Conservation (phyloP, 2,329 filamentous ascomycete genomes). For the Fusarium sp. region DNA sequence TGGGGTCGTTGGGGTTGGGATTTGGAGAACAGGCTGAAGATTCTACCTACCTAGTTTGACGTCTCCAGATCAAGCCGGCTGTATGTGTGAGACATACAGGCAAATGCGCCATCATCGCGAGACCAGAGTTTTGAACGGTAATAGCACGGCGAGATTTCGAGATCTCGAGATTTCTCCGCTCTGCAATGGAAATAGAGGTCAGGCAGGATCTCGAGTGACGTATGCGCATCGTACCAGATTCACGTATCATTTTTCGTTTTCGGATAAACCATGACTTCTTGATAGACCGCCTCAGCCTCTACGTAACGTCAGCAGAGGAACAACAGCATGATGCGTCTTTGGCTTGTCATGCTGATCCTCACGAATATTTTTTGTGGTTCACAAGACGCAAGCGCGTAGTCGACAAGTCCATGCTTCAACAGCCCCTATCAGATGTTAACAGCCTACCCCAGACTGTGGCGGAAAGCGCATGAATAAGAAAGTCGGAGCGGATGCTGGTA, state of each 20-base stretch:
- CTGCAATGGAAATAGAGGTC: slow-evolving; percentile 3
- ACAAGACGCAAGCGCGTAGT: not conserved
- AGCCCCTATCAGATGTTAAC: slow-evolving; percentile 9
- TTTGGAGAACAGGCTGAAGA: slow-evolving; percentile 18
- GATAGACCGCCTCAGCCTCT: slow-evolving; percentile 24
- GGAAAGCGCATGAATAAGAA: slow-evolving; percentile 13
- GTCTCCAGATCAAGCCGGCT: not conserved
- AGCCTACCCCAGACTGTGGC: slow-evolving; percentile 30
- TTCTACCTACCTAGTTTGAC: slow-evolving; percentile 3
- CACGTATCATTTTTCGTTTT: slow-evolving; percentile 22
- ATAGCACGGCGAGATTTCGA: not conserved
- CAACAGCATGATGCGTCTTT: not conserved
- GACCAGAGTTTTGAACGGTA: not conserved
- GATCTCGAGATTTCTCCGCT: slow-evolving; percentile 11
- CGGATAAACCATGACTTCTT: slow-evolving; percentile 11
- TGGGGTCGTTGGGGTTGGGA: slow-evolving; percentile 27
- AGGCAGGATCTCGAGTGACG: slow-evolving; percentile 20
- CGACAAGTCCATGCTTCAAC: slow-evolving; percentile 12
- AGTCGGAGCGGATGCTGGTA: slow-evolving; percentile 14
- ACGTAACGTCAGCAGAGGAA: slow-evolving; percentile 15
- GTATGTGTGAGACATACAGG: slow-evolving; percentile 17
- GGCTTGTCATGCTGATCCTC: not conserved
- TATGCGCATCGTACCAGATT: slow-evolving; percentile 11
- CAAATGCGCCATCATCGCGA: not conserved
- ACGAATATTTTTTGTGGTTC: not conserved